Evolutionary conservation across 2,329 filamentous ascomycete genomes (phyloP), one percentile per base, ranked within the genome.

Genomic region (Beauveria varroae): DNA sequence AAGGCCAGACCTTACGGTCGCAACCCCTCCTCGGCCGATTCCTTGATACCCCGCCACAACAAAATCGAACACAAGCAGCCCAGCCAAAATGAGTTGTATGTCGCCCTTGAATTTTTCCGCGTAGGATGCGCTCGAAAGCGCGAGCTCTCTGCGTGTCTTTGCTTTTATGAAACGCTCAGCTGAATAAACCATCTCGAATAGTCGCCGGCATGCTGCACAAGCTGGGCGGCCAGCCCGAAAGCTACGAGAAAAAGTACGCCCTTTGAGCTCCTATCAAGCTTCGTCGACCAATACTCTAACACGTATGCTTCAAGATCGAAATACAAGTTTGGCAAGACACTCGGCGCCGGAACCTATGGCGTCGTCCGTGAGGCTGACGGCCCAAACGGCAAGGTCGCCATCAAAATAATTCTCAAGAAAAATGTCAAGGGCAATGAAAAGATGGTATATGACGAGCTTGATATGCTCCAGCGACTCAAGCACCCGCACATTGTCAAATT

Each of bases 371-470:
- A 99, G 78, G 95, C 95, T 63, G 92, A 97, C 64, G 85, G 90
- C 67, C 86, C 88, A 47, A 82, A 84, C 22, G 91, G 91, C 74
- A 85, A 96, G 81, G 93, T 96, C 64, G 95, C 95, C 46, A 85
- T 99, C 76, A 99, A 99, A 83, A 98, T 99, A 74, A 99, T 99
- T 75, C 81, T 98, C 71, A 99, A 99, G 85, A 97, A 96, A 81
- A 98, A 96, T 76, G 93, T 99, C 73, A 96, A 93, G 75, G 93
- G 93, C 66, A 98, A 98, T 70, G 95, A 99, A 80, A 86, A 89
- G 74, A 99, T 99, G 95, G 95, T 99, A 46, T 95, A 96, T 74
- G 95, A 99, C 74, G 95, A 99, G 79, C 82, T 99, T 69, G 85
- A 92, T 67, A 92, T 99, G 86, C 83, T 99, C 66, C 92, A 97